Conservation (phyloP, 495 filamentous ascomycete genomes). For the Penicillium silybi region DNA sequence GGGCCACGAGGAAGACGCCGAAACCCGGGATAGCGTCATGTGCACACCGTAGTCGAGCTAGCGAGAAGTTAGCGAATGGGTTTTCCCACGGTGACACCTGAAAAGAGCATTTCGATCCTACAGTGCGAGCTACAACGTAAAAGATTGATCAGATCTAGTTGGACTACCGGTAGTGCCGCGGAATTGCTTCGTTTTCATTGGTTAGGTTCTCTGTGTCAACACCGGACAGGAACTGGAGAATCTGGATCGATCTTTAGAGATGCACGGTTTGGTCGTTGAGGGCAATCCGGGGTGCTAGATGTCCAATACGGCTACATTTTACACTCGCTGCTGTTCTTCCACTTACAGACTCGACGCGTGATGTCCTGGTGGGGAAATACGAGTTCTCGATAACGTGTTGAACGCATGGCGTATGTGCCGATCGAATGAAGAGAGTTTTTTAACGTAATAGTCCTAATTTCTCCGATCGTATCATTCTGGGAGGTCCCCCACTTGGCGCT, state of each 20-base stretch:
- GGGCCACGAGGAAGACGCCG: constrained; percentile 8
- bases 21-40: constrained; percentile 12
- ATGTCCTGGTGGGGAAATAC: not conserved
- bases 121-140: not conserved
- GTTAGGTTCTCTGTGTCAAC: not conserved
- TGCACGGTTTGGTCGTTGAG: not conserved
- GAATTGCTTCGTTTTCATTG: constrained; percentile 4
- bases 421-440: not conserved
- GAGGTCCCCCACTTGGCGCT: not conserved
- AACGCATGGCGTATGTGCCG: not conserved
- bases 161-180: constrained; percentile 12
- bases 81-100: constrained; percentile 7
- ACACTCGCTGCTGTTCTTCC: not conserved
- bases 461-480: constrained; percentile 1
- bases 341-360: not conserved
- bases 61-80: not conserved
- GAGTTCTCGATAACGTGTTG: not conserved
- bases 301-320: not conserved
- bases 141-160: constrained; percentile 1
- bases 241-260: not conserved
- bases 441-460: constrained; percentile 7
- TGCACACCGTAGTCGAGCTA: constrained; percentile 1
- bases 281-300: not conserved
- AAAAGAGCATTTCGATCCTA: constrained; percentile 1
- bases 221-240: constrained; percentile 1